Evolutionary conservation across 1,139 yeast species (phyloP), one percentile per base, ranked within the genome.

Genomic region (Blastobotrys ciferrii): DNA sequence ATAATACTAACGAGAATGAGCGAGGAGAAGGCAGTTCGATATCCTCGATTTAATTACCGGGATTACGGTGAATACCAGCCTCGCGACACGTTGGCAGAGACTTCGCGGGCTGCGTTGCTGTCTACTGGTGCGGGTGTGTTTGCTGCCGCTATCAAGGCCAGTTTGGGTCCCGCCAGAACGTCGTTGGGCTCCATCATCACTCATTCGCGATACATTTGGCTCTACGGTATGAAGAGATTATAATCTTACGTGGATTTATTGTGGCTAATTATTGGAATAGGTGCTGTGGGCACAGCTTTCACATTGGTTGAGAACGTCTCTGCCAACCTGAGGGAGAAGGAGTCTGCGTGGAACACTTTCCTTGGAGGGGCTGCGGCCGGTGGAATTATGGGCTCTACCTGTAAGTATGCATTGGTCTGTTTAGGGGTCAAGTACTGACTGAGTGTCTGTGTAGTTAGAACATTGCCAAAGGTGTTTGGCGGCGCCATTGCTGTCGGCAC

Each of bases 351-450:
- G 45, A 77, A 74, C 58, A 74, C 76, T 47, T 71, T 76, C 52
- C 61, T 66, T 44, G 80, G 83, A 33, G 81, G 81, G 39, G 69
- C 73, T 23, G 64, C 75, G 19, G 77, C 80, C 38, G 80, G 80
- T 45, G 71, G 72, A 5, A 52, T 74, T 25, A 56, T 72, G 28
- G 79, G 80, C 50, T 61, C 73, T 35, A 47, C 55, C 12, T 57
- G 64, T 59, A 52, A 50, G 63, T 25, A 13, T 28, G 13, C 28
- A 43, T 18, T 32, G 31, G 19, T 5, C 12, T 15, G 12, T 23
- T 23, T 23, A 5, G 28, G 28, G 28, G 5, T 23, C 28, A 23
- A 23, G 9, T 6, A 9, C 28, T 23, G 28, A 23, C 9, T 23
- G 28, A n/a, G n/a, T n/a, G n/a, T 32, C 7, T 15, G 13, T 32